These are phyloP conservation scores for Logfia minima DNA, from an alignment of 129 eudicot genomes.

Conservation along the genomic window DNA sequence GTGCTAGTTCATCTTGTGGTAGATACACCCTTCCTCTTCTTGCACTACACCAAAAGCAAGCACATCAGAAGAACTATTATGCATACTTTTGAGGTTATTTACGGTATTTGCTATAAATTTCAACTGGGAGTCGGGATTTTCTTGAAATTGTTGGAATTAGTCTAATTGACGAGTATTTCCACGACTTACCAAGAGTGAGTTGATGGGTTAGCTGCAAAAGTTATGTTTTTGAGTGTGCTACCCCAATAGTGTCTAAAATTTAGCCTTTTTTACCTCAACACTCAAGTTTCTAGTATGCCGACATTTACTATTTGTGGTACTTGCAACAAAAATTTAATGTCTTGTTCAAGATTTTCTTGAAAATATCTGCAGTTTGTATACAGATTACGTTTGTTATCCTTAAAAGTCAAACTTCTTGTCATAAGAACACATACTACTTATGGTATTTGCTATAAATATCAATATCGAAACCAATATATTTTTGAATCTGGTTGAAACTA, in stretches of 20 bases:
- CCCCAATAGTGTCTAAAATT: neutral
- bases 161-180: neutral
- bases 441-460: conserved; percentile 5
- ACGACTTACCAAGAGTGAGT: neutral
- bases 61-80: conserved; percentile 5
- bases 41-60: conserved; percentile 57
- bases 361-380: neutral
- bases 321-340: conserved; percentile 1
- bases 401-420: neutral
- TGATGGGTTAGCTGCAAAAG: neutral
- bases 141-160: neutral
- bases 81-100: neutral
- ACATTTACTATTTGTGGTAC: neutral
- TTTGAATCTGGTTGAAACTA: neutral
- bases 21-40: conserved; percentile 91
- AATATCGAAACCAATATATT: neutral
- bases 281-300: neutral
- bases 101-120: neutral
- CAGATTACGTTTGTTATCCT: neutral
- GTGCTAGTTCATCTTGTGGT: conserved; percentile 95
- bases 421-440: neutral
- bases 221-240: neutral
- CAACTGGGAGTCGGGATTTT: neutral
- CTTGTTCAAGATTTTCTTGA: conserved; percentile 10
- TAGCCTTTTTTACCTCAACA: neutral